Base-by-base conservation (phyloP, 1,284 basidiomycete genomes). In the Anthracocystis panici-leucophaei region DNA sequence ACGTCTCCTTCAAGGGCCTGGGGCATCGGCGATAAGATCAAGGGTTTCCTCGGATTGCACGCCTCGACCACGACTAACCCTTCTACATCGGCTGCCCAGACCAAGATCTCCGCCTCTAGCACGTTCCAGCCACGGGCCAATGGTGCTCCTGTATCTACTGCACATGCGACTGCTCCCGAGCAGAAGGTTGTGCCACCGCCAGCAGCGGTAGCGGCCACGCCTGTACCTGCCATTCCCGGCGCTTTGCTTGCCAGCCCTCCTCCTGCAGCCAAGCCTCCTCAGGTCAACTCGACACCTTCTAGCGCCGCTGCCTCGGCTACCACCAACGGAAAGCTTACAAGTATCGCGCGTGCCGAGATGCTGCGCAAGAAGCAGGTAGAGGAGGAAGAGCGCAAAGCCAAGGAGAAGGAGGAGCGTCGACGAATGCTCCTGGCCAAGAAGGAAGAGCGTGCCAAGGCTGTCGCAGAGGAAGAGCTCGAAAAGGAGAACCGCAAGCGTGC, bases 1-100 rank as follows among this genome's bases (percentile, higher is more conserved):
- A 45, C 66, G 10, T 70, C 73, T n/a, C 67, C 73, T 9, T 70
- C 68, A 23, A 54, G 73, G 21, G 27, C 58, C 1, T 75, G 73
- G 73, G 77, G 77, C 23, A 45, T 79, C n/a, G 75, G 79, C 12
- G 74, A 77, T 20, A 77, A 75, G 62, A 68, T 81, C 73, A 75
- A 78, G 41, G 75, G 77, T 23, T 69, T 81, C 56, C 64, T 81
- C 20, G 79, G 79, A 7, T 56, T 81, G 51, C 76, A 75, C 27
- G 61, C 60, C 41, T 68, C 68, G 0, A 71, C 74, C 20, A 68
- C 68, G 7, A 67, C 48, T 44, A 53, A 57, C 27, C 14, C 62
- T 6, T 41, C 74, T 16, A 65, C 69, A 2, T 46, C 69, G 21
- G 55, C 23, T 10, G 45, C 67, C 10, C 69, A 69, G 48, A 66